These are phyloP conservation scores for Candida morakotiae DNA, from an alignment of 805 yeast genomes.

Conservation along the genomic window DNA sequence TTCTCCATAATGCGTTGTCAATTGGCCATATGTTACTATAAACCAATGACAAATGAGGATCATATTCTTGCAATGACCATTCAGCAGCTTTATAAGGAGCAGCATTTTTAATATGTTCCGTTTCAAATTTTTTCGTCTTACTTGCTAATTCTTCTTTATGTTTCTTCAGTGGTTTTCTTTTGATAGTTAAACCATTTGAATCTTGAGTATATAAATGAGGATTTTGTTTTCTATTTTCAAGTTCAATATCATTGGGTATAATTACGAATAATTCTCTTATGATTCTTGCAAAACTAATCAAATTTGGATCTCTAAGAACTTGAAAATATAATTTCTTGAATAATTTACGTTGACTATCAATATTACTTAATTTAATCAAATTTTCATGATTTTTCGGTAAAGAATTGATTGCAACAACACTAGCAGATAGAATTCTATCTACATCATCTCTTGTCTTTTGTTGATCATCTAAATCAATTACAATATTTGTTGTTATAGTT, in stretches of 20 bases:
- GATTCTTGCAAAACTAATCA: constrained; percentile 49
- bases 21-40: constrained; percentile 65
- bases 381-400: constrained; percentile 37
- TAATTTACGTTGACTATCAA: constrained; percentile 45
- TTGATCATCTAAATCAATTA: constrained; percentile 32
- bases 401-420: constrained; percentile 50
- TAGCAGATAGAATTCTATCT: constrained; percentile 51
- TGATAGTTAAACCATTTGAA: constrained; percentile 24
- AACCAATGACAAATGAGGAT: constrained; percentile 70
- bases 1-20: constrained; percentile 59
- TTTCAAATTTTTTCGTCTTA: constrained; percentile 22
- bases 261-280: constrained; percentile 56
- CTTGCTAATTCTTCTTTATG: constrained; percentile 3
- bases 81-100: constrained; percentile 45
- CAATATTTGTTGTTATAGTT: constrained; percentile 64
- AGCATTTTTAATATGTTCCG: constrained; percentile 19
- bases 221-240: constrained; percentile 29
- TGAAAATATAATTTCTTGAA: constrained; percentile 54
- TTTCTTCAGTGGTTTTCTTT: constrained; percentile 22
- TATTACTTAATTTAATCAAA: constrained; percentile 37
- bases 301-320: constrained; percentile 41
- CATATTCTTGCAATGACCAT: constrained; percentile 57
- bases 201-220: constrained; percentile 38
- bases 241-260: constrained; percentile 35
- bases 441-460: constrained; percentile 50